Conservation (phyloP, 164 flowering plant species). For the Vitis rotundifolia region DNA sequence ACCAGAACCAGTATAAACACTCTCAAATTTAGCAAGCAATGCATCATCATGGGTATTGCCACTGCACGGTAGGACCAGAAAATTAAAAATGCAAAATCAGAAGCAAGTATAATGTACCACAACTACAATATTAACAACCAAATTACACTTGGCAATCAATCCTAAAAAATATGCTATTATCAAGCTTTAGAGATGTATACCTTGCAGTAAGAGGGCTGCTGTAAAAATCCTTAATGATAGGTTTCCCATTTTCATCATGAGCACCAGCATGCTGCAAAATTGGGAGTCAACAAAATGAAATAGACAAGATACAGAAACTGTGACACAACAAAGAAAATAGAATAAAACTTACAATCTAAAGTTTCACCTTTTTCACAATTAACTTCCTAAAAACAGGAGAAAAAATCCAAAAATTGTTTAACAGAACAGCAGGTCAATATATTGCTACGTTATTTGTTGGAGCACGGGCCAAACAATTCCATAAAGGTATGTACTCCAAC, state of each 20-base stretch:
- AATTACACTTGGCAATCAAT: background rate
- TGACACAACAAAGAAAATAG: background rate
- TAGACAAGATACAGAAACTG: background rate
- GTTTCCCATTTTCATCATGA: constrained; percentile 80
- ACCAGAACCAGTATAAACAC: constrained; percentile 85
- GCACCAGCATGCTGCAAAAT: constrained; percentile 84
- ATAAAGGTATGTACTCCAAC: no score
- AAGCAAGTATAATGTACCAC: background rate
- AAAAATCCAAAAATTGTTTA: background rate
- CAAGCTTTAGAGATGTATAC: constrained; percentile 32
- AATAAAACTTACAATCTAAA: background rate
- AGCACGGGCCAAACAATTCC: background rate
- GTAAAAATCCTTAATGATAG: constrained; percentile 75
- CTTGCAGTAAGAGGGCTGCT: constrained; percentile 96
- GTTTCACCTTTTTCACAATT: background rate
- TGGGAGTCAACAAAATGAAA: background rate
- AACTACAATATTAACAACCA: background rate
- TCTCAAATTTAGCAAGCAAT: constrained; percentile 81
- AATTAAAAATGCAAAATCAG: background rate
- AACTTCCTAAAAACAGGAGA: background rate
- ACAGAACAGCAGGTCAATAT: background rate
- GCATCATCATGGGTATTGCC: constrained; percentile 85
- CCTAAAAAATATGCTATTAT: background rate
- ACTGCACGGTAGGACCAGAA: constrained; percentile 40
- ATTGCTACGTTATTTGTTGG: background rate